phyloP scores from a whole-genome alignment of 371 early-diverging fungal species.

The Mortierella sp. region DNA sequence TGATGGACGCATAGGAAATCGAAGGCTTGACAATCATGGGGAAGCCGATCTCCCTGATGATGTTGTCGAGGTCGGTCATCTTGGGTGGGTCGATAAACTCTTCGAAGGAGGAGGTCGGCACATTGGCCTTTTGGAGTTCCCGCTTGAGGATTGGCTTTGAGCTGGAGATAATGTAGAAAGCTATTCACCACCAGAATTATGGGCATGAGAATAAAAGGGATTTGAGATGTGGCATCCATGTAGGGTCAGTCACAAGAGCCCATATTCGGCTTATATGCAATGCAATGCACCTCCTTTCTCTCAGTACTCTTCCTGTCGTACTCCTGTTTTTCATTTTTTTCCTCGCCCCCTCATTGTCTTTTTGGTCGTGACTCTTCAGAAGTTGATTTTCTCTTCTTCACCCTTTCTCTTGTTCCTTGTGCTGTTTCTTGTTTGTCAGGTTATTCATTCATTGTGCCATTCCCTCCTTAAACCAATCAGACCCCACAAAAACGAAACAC shows the following conservation, averaged over 20 bases:
- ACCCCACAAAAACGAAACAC: neutral
- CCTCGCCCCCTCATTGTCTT: neutral
- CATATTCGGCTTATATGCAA: neutral
- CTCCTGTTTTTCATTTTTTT: neutral
- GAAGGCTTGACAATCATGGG: conserved; percentile 65
- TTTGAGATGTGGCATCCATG: neutral
- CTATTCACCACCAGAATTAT: conserved; percentile 5
- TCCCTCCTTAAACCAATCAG: neutral
- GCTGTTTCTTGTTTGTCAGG: neutral
- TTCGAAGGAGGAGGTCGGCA: conserved; percentile 42
- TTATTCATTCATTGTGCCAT: neutral
- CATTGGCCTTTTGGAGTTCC: conserved; percentile 38
- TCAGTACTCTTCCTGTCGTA: neutral
- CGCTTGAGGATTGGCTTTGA: conserved; percentile 47
- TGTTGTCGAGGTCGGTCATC: conserved; percentile 32
- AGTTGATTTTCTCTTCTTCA: neutral
- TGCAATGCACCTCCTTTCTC: neutral
- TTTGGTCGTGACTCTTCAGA: neutral
- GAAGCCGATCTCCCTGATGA: conserved; percentile 48
- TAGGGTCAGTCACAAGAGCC: neutral
- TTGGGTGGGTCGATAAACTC: conserved; percentile 22
- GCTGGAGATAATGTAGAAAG: conserved; percentile 40
- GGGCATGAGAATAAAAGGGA: neutral
- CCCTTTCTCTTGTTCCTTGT: neutral
- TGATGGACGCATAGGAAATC: conserved; percentile 62